Conservation (phyloP, 2,329 filamentous ascomycete genomes). For the Dissoconium aciculare region DNA sequence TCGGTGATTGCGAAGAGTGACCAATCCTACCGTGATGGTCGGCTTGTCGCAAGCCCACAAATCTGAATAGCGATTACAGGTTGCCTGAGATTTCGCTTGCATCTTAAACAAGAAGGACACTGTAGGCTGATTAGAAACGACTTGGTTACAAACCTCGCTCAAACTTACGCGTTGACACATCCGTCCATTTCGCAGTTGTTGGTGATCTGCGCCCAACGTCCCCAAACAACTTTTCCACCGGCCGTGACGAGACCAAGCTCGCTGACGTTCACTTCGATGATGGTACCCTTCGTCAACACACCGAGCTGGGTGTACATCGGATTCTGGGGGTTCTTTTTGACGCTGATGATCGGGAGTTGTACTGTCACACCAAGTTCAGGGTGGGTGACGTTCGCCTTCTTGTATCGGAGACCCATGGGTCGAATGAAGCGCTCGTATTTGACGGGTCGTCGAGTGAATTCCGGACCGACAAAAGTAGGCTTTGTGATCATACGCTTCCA, state of each 20-base stretch:
- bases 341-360: slow-evolving; percentile 49
- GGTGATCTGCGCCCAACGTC: slow-evolving; percentile 60
- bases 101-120: slow-evolving; percentile 1
- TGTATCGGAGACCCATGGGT: slow-evolving; percentile 60
- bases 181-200: slow-evolving; percentile 48
- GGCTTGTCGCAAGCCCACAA: too few relatives aligned
- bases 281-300: slow-evolving; percentile 71
- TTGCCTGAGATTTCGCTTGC: too few relatives aligned
- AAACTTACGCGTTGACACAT: slow-evolving; percentile 31
- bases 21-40: too few relatives aligned
- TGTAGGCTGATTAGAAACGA: neutral
- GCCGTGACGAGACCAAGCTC: slow-evolving; percentile 85
- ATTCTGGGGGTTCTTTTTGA: slow-evolving; percentile 78
- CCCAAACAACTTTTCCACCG: slow-evolving; percentile 87
- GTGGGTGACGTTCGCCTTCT: slow-evolving; percentile 56
- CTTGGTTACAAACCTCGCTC: neutral
- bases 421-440: slow-evolving; percentile 51
- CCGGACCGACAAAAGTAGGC: slow-evolving; percentile 78
- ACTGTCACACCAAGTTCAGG: slow-evolving; percentile 76
- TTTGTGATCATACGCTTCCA: slow-evolving; percentile 56
- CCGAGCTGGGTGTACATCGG: slow-evolving; percentile 86
- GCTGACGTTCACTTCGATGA: slow-evolving; percentile 82
- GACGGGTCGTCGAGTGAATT: slow-evolving; percentile 68
- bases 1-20: too few relatives aligned
- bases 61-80: too few relatives aligned